A percentile compares a stretch with the other conserved stretches of the same genome.
Conservation (phyloP, 2,329 filamentous ascomycete genomes). For the Chrysoporthe cubensis region DNA sequence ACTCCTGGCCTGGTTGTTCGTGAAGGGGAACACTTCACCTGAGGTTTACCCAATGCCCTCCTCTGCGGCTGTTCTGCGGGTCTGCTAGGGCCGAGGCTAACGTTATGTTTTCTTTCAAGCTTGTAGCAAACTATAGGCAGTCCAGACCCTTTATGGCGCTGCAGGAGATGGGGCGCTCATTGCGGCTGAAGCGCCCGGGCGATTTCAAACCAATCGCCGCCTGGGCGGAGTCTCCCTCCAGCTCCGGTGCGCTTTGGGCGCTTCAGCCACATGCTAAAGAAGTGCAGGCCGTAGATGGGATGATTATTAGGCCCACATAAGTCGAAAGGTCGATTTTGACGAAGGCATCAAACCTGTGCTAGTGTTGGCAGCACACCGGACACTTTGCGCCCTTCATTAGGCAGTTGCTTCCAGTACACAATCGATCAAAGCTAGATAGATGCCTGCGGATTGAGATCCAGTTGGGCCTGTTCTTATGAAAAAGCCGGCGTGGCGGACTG, state of each 20-base stretch:
- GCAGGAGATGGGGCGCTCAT: background rate
- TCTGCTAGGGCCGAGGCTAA: background rate
- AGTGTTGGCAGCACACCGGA: too few species aligned
- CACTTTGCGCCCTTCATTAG: too few species aligned
- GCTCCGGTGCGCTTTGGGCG: background rate
- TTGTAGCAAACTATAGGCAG: background rate
- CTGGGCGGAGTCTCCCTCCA: background rate
- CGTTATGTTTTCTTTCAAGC: constrained; percentile 1
- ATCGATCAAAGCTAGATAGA: too few species aligned
- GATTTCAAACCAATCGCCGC: background rate
- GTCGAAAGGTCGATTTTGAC: background rate
- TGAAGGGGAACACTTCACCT: background rate
- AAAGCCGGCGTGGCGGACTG: too few species aligned
- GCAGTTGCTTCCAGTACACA: too few species aligned
- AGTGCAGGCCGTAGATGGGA: too few species aligned
- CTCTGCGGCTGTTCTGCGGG: background rate
- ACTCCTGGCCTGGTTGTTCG: background rate
- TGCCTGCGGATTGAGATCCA: too few species aligned
- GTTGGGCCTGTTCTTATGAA: too few species aligned
- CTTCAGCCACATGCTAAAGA: background rate
- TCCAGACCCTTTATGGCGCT: background rate
- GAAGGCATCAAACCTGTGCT: background rate
- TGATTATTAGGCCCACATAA: background rate
- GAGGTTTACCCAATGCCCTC: background rate
- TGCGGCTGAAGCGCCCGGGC: background rate